Evolutionary conservation across 495 filamentous ascomycete genomes (phyloP), one percentile per base, ranked within the genome.

Genomic region (Lasiosphaeria miniovina): DNA sequence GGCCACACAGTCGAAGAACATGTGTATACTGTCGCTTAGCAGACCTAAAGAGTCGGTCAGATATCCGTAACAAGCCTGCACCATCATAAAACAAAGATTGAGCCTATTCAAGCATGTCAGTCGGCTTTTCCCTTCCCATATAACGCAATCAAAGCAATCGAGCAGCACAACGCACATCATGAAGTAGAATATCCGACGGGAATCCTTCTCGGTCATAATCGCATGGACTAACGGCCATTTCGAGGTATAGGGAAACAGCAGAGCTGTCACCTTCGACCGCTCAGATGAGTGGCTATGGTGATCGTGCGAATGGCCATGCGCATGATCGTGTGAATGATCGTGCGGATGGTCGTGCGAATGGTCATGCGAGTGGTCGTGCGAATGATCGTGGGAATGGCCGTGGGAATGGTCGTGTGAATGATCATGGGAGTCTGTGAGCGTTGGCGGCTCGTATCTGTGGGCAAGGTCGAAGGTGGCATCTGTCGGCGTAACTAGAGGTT

Each of bases 1-100:
- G 17, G 94, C 94, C 12, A 96, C 82, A 63, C 94, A 99, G 72
- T 99, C 94, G 63, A 99, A 99, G 69, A 99, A 95, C 94, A 99
- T 99, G 74, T 99, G 94, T 61, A 99, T 95, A 68, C 91, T 96
- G 73, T 99, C 94, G 64, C 91, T 96, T 4, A 99, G 85, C 3
- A 99, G 80, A 1, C 94, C 94, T 6, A 99, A 80, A 1, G 95
- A 98, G 56, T 94, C 92, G 6, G 92, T 96, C 11, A 90, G 69
- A 63, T 94, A 92, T 36, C 94, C 94, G 68, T 99, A 99, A 36
- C 90, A 89, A 17, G 93, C 87, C 68, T 99, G 94, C 3, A 98
- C 85, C 12, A 91, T 77, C 94, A 99, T 99, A 71, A 99, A 99
- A 1, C 76, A 76, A 56, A 99, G 91, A 68, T 99, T 99, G 46